Percentiles rank a stretch among this genome's conserved stretches.
These are phyloP conservation scores for Iris macrosiphon DNA, from an alignment of 106 monocot species.

Conservation along the genomic window DNA sequence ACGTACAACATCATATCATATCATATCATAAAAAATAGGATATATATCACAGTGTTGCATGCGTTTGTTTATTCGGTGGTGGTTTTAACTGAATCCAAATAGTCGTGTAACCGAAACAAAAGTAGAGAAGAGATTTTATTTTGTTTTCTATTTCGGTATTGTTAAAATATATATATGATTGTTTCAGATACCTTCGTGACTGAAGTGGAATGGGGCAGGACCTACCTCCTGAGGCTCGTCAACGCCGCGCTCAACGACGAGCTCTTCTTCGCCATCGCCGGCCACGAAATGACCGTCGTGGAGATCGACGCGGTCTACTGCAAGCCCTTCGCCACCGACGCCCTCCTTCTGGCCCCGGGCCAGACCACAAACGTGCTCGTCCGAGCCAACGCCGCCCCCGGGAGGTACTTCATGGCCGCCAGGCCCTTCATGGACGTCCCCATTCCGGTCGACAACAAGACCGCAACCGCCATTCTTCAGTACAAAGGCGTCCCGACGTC, in stretches of 20 bases:
- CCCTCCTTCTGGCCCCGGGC: slow-evolving; percentile 16
- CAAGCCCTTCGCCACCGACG: slow-evolving; percentile 16
- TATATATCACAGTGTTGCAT: no score
- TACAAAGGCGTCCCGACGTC: slow-evolving; percentile 8
- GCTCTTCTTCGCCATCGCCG: slow-evolving; percentile 25
- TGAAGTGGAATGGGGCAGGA: slow-evolving; percentile 17
- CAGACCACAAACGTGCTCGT: slow-evolving; percentile 17
- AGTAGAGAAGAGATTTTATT: no score
- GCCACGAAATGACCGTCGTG: slow-evolving; percentile 20
- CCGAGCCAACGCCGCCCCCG: not conserved
- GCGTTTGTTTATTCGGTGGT: no score
- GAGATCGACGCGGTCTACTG: slow-evolving; percentile 15
- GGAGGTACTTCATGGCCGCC: slow-evolving; percentile 10
- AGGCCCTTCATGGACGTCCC: slow-evolving; percentile 12
- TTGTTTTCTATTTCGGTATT: no score
- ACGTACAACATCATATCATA: no score
- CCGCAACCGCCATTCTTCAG: slow-evolving; percentile 13
- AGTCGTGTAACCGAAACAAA: no score
- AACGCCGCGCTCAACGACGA: slow-evolving; percentile 24
- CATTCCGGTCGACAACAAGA: slow-evolving; percentile 14
- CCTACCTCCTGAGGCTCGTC: slow-evolving; percentile 18
- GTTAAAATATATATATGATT: no score
- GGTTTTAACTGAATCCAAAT: no score
- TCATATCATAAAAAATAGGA: no score
- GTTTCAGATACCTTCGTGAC: slow-evolving; percentile 10